Evolutionary conservation across 495 filamentous ascomycete species (phyloP).

Genomic region (Hypoxylon fuscum): DNA sequence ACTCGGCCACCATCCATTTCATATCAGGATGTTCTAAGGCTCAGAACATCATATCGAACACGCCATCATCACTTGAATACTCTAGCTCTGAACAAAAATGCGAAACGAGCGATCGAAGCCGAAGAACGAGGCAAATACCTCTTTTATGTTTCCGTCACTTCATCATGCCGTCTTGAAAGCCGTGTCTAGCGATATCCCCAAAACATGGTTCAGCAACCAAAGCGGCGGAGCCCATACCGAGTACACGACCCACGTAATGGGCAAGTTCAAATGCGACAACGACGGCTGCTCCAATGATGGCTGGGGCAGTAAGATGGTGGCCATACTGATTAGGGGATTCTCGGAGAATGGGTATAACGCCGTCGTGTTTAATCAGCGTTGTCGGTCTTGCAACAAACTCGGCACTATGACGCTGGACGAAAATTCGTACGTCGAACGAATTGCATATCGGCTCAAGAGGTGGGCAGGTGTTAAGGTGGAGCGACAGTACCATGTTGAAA

Average conservation of each 20-base stretch:
- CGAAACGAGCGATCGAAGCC: not conserved
- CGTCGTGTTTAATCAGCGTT: conserved; percentile 43
- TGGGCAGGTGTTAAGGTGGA: conserved; percentile 38
- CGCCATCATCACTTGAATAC: not conserved
- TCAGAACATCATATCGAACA: not conserved
- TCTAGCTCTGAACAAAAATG: not conserved
- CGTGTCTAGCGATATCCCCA: conserved; percentile 12
- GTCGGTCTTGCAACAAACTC: conserved; percentile 34
- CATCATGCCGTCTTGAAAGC: conserved; percentile 16
- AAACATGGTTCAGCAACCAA: conserved; percentile 21
- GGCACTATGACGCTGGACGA: conserved; percentile 38
- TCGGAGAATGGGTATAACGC: conserved; percentile 42
- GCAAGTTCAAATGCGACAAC: conserved; percentile 38
- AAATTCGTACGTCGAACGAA: conserved; percentile 42
- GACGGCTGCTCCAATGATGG: conserved; percentile 18
- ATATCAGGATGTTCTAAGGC: not conserved
- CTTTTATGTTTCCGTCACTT: conserved; percentile 21
- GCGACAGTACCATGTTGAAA: not conserved
- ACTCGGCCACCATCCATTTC: not conserved
- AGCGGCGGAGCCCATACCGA: conserved; percentile 2
- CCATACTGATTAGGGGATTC: conserved; percentile 38
- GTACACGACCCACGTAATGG: conserved; percentile 42
- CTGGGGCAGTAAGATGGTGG: conserved; percentile 46
- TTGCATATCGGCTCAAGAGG: conserved; percentile 43
- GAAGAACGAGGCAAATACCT: not conserved